Evolutionary conservation across 106 monocot genomes (phyloP).

Genomic region (Gastrodia elata): DNA sequence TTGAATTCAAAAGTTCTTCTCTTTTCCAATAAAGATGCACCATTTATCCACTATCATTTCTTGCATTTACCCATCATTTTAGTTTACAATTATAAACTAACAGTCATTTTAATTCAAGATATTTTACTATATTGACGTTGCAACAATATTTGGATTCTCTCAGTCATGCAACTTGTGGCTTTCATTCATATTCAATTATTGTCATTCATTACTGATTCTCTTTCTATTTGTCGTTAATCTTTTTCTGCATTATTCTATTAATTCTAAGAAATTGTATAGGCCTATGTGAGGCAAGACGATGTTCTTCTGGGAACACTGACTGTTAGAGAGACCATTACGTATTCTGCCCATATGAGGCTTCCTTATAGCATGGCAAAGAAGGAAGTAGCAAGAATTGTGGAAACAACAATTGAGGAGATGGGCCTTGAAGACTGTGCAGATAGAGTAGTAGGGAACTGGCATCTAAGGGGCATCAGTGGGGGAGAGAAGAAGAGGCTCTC

Average conservation of each 20-base stretch:
- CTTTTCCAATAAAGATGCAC: too few species aligned
- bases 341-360: constrained; percentile 76
- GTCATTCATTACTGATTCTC: background rate
- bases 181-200: background rate
- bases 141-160: background rate
- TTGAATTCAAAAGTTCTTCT: too few species aligned
- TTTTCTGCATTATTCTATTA: background rate
- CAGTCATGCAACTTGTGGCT: background rate
- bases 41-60: background rate
- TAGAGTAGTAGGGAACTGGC: constrained; percentile 77
- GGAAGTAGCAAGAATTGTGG: constrained; percentile 36
- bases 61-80: background rate
- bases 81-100: background rate
- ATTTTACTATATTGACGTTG: background rate
- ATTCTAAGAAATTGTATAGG: constrained; percentile 28
- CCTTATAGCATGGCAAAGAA: constrained; percentile 34
- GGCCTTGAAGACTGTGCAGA: constrained; percentile 76
- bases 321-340: constrained; percentile 67
- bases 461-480: constrained; percentile 81
- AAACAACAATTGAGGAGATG: constrained; percentile 68
- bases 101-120: background rate
- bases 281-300: constrained; percentile 92
- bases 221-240: background rate
- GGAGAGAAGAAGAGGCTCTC: constrained; percentile 92
- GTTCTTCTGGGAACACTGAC: constrained; percentile 73